A percentile compares a stretch with the other conserved stretches of the same genome.
These are phyloP conservation scores for Lactarius hatsudake DNA, from an alignment of 768 basidiomycete genomes.

Conservation along the genomic window DNA sequence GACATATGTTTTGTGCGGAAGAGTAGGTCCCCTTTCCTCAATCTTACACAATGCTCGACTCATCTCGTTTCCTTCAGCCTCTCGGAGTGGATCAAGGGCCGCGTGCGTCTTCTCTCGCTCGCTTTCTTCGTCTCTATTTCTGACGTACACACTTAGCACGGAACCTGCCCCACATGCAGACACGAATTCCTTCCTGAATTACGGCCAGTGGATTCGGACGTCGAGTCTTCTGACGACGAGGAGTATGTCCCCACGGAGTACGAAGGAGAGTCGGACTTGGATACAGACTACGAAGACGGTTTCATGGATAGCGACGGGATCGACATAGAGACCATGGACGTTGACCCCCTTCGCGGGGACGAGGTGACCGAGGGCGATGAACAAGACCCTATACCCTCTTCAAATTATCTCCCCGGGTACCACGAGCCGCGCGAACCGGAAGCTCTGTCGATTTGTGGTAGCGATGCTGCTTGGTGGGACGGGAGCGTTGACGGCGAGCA, in stretches of 20 bases:
- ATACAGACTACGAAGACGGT: constrained; percentile 32
- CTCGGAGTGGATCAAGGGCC: constrained; percentile 60
- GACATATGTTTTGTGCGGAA: constrained; percentile 64
- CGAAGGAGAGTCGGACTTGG: constrained; percentile 40
- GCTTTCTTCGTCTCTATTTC: background rate
- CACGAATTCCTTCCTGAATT: constrained; percentile 54
- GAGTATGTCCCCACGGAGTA: constrained; percentile 60
- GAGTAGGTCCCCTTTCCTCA: constrained; percentile 46
- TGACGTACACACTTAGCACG: constrained; percentile 46
- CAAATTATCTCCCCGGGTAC: background rate
- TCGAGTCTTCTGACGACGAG: constrained; percentile 64
- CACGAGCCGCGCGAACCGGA: constrained; percentile 23
- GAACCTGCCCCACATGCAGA: constrained; percentile 69
- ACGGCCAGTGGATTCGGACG: constrained; percentile 51
- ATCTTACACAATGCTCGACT: background rate
- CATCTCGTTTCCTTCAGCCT: constrained; percentile 40
- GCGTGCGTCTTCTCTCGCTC: constrained; percentile 40
- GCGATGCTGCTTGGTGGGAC: constrained; percentile 20
- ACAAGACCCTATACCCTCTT: constrained; percentile 27
- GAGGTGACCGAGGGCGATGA: constrained; percentile 46
- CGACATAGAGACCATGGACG: constrained; percentile 30
- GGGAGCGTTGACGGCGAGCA: constrained; percentile 17
- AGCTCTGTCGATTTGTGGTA: constrained; percentile 21
- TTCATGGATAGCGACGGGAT: constrained; percentile 28
- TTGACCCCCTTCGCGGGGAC: constrained; percentile 22